Conservation (phyloP, 2,329 filamentous ascomycete species). For the Decorospora gaudefroyi region DNA sequence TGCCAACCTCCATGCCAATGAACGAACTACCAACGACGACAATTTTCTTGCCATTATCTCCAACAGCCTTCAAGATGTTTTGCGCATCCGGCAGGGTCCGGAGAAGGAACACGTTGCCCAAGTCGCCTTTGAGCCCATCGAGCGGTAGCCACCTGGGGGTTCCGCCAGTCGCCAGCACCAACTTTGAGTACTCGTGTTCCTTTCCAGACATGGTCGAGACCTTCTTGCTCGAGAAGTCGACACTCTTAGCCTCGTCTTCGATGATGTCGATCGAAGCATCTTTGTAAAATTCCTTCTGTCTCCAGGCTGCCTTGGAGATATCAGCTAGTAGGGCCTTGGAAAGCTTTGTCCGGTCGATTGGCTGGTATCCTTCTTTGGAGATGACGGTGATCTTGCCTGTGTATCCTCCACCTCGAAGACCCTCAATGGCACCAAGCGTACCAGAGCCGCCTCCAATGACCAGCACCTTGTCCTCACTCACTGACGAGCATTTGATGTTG, state of each 20-base stretch:
- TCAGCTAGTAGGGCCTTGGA: conserved; percentile 92
- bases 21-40: conserved; percentile 92
- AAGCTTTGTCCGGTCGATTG: conserved; percentile 92
- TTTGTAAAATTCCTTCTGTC: conserved; percentile 77
- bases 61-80: conserved; percentile 77
- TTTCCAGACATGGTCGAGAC: conserved; percentile 76
- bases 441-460: conserved; percentile 79
- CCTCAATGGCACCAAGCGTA: conserved; percentile 78
- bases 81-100: conserved; percentile 77
- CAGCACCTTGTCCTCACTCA: conserved; percentile 69
- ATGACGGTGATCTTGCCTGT: conserved; percentile 80
- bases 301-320: conserved; percentile 73
- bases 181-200: conserved; percentile 78
- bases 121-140: conserved; percentile 76
- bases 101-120: conserved; percentile 85
- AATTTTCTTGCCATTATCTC: conserved; percentile 83
- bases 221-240: conserved; percentile 75
- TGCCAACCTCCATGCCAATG: conserved; percentile 97
- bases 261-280: conserved; percentile 62
- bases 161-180: conserved; percentile 88
- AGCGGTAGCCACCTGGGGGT: conserved; percentile 75
- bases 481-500: conserved; percentile 70
- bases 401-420: conserved; percentile 80
- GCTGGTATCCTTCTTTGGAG: conserved; percentile 79
- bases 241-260: conserved; percentile 65